Conservation (phyloP, 2,329 filamentous ascomycete genomes). For the Penicillium paneum region DNA sequence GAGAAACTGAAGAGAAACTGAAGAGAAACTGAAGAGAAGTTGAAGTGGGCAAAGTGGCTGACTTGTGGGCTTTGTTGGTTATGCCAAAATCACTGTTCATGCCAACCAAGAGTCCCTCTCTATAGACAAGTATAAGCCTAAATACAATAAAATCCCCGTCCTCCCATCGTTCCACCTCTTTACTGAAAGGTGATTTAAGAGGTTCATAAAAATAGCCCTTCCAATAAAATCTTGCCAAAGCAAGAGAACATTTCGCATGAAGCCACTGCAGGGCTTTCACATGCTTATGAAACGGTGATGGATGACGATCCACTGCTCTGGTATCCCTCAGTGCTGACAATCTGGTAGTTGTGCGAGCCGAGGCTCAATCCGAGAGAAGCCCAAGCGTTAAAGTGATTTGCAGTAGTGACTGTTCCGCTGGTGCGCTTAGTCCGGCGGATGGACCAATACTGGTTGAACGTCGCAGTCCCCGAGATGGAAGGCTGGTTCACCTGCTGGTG, state of each 20-base stretch:
- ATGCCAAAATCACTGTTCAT: too few species aligned
- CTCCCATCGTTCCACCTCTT: background rate
- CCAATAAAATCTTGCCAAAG: background rate
- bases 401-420: constrained; percentile 36
- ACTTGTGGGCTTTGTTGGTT: too few species aligned
- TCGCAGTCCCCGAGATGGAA: constrained; percentile 41
- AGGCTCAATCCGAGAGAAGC: constrained; percentile 30
- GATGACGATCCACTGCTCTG: constrained; percentile 38
- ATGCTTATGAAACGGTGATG: constrained; percentile 35
- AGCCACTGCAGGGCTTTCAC: background rate
- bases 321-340: constrained; percentile 45
- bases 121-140: too few species aligned
- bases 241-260: background rate
- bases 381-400: constrained; percentile 41
- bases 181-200: background rate
- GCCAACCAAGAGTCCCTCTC: too few species aligned
- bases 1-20: too few species aligned
- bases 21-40: too few species aligned
- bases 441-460: constrained; percentile 46
- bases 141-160: too few species aligned
- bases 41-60: too few species aligned
- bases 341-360: constrained; percentile 41
- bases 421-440: constrained; percentile 37
- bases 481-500: constrained; percentile 38
- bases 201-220: background rate